A percentile compares a stretch with the other conserved stretches of the same genome.
Evolutionary conservation across 805 yeast genomes (phyloP).

Genomic region (Ogataea nitratoaversa): DNA sequence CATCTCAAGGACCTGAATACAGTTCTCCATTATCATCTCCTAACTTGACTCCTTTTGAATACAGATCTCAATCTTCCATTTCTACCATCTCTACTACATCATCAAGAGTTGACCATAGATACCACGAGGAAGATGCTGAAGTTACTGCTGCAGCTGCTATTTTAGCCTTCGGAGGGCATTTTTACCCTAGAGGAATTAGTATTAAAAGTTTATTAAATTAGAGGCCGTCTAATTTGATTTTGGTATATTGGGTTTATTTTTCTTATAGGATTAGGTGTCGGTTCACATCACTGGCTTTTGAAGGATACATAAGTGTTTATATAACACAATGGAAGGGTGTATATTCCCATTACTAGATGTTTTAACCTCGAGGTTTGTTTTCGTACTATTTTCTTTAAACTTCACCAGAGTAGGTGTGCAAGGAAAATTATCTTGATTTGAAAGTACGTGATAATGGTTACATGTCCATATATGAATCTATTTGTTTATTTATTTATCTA

Average conservation of each 20-base stretch:
- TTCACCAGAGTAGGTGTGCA: too few relatives aligned
- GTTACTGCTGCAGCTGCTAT: constrained; percentile 3
- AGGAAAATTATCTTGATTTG: too few relatives aligned
- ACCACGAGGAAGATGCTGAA: neutral
- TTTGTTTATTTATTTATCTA: too few relatives aligned
- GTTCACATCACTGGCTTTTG: too few relatives aligned
- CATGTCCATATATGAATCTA: too few relatives aligned
- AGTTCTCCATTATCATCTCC: constrained; percentile 29
- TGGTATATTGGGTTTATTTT: neutral
- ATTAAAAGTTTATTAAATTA: constrained; percentile 26
- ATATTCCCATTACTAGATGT: too few relatives aligned
- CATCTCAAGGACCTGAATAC: constrained; percentile 2
- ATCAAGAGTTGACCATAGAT: neutral
- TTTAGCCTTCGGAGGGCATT: constrained; percentile 1
- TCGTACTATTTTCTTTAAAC: too few relatives aligned
- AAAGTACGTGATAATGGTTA: too few relatives aligned
- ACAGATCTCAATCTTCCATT: neutral
- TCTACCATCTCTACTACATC: neutral
- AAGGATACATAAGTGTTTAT: too few relatives aligned
- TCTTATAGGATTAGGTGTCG: neutral
- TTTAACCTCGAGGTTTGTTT: too few relatives aligned
- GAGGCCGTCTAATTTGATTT: neutral
- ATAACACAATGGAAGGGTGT: too few relatives aligned
- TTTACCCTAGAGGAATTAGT: constrained; percentile 17
- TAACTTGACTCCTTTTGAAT: constrained; percentile 13